Conservation (phyloP, 441 rosid species). For the Sinapis alba region DNA sequence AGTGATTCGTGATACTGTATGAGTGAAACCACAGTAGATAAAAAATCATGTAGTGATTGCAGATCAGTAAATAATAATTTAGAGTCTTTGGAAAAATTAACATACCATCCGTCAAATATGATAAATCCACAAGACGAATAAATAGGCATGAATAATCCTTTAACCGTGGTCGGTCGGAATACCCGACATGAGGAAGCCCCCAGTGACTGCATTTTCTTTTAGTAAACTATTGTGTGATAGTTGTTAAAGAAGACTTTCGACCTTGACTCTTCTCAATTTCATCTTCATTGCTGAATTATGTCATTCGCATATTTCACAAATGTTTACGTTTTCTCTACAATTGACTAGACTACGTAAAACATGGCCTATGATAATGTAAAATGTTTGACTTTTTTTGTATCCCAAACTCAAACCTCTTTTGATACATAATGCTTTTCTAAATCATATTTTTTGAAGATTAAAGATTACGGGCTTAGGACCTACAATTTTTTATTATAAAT, state of each 20-base stretch:
- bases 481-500: too few relatives aligned
- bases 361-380: background rate
- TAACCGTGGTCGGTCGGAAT: too few relatives aligned
- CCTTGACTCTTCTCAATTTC: slow-evolving; percentile 12
- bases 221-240: background rate
- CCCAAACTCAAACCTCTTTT: background rate
- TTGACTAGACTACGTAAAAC: background rate
- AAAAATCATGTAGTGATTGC: too few relatives aligned
- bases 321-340: background rate
- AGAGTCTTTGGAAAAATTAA: too few relatives aligned
- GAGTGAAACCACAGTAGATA: too few relatives aligned
- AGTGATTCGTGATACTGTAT: too few relatives aligned
- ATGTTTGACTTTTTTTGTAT: background rate
- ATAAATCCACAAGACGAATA: too few relatives aligned
- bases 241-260: background rate
- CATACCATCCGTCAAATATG: too few relatives aligned
- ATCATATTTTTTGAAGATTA: background rate
- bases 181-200: slow-evolving; percentile 1
- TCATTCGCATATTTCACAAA: background rate
- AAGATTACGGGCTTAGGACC: too few relatives aligned
- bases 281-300: background rate
- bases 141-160: too few relatives aligned
- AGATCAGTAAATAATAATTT: too few relatives aligned
- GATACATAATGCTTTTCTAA: background rate
- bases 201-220: background rate